phyloP scores from a whole-genome alignment of 2,329 filamentous ascomycete species.

The Fusarium clavum region DNA sequence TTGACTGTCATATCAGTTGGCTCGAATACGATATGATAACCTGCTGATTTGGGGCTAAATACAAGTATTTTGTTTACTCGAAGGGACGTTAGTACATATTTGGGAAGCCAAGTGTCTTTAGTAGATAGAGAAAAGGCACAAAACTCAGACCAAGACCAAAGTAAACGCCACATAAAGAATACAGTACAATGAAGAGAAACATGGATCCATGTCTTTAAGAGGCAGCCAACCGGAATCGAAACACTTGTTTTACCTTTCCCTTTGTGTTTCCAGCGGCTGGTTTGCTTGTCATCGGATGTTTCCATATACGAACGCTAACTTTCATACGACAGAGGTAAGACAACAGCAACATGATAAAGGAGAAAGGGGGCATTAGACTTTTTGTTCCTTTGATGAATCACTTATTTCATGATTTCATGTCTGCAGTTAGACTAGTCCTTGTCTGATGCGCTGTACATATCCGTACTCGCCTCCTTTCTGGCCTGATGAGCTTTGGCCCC shows the following conservation, averaged over 20 bases:
- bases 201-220: neutral
- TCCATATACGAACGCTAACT: slow-evolving; percentile 10
- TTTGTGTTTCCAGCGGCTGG: slow-evolving; percentile 16
- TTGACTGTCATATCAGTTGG: neutral
- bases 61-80: slow-evolving; percentile 8
- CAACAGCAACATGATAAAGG: neutral
- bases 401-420: neutral
- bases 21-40: neutral
- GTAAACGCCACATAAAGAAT: neutral
- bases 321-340: slow-evolving; percentile 1
- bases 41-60: slow-evolving; percentile 13
- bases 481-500: slow-evolving; percentile 30
- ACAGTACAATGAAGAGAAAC: neutral
- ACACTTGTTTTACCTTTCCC: slow-evolving; percentile 9
- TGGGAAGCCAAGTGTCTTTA: neutral
- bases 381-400: slow-evolving; percentile 7
- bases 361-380: slow-evolving; percentile 12
- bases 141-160: neutral
- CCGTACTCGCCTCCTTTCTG: slow-evolving; percentile 20
- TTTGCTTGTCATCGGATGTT: slow-evolving; percentile 12
- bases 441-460: neutral
- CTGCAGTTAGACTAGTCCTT: neutral
- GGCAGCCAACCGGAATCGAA: slow-evolving; percentile 16
- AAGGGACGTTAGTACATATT: neutral
- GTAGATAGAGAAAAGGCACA: neutral